Percentiles rank a stretch among this genome's conserved stretches.
Evolutionary conservation across 2,329 filamentous ascomycete genomes (phyloP).

Genomic region (Tolypocladium sp.): DNA sequence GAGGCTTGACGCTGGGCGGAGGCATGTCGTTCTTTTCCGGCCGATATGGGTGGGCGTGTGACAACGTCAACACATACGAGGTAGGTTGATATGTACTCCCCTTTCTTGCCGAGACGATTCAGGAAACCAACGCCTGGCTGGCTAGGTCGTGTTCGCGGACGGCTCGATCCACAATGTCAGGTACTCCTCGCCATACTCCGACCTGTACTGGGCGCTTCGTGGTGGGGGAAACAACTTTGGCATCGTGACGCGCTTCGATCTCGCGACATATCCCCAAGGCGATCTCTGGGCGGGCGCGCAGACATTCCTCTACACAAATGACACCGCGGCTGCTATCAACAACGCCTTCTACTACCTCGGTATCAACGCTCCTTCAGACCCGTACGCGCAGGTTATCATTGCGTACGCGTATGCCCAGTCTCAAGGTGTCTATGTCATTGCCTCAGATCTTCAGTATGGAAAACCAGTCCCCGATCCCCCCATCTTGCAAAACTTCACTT

Average conservation of each 20-base stretch:
- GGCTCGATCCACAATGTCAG: constrained; percentile 34
- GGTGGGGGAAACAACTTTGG: constrained; percentile 49
- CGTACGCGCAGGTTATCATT: constrained; percentile 12
- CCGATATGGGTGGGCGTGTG: constrained; percentile 13
- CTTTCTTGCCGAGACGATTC: neutral
- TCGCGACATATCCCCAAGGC: constrained; percentile 26
- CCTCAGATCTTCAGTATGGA: constrained; percentile 9
- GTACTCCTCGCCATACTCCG: constrained; percentile 26
- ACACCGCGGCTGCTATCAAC: constrained; percentile 10
- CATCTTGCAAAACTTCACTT: constrained; percentile 11
- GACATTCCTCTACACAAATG: constrained; percentile 17
- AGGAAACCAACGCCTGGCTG: neutral
- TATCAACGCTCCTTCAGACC: constrained; percentile 9
- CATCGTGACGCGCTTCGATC: constrained; percentile 41
- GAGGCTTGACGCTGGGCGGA: constrained; percentile 14
- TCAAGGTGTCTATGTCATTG: constrained; percentile 7
- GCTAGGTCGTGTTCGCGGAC: constrained; percentile 30
- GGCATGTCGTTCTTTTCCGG: constrained; percentile 13
- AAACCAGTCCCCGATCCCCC: constrained; percentile 8
- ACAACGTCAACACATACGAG: constrained; percentile 11
- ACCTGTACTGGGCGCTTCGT: constrained; percentile 48
- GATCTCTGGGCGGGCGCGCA: constrained; percentile 28
- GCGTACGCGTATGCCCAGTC: constrained; percentile 12
- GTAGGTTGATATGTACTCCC: neutral
- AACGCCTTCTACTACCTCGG: constrained; percentile 11